These are phyloP conservation scores for Spiraea crenata DNA, from an alignment of 331 rosid genomes.

Conservation along the genomic window DNA sequence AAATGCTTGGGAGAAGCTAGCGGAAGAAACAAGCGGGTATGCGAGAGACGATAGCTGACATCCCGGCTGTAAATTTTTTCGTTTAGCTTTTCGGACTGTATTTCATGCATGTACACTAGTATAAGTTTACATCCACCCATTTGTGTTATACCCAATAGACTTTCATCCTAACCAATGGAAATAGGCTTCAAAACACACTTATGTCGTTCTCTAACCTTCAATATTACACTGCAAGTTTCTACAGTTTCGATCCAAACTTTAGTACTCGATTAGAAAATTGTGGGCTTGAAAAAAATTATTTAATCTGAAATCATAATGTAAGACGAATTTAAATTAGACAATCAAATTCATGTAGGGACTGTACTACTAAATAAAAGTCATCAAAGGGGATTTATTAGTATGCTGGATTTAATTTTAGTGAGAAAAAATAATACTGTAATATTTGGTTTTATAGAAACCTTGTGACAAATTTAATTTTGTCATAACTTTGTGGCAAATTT, in stretches of 20 bases:
- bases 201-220: neutral
- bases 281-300: no score
- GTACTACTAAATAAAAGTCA: no score
- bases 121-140: conserved; percentile 14
- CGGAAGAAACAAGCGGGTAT: conserved; percentile 67
- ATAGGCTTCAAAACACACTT: neutral
- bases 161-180: conserved; percentile 7
- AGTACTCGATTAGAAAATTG: neutral
- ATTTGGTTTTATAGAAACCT: no score
- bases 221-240: neutral
- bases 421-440: no score
- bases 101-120: conserved; percentile 5
- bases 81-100: conserved; percentile 9
- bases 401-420: no score
- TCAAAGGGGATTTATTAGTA: no score
- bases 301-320: no score
- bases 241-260: neutral
- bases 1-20: conserved; percentile 81
- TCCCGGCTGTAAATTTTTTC: conserved; percentile 39
- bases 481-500: no score
- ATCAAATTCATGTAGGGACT: no score
- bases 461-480: no score
- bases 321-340: no score
- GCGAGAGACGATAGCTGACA: conserved; percentile 45
- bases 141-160: conserved; percentile 12